Base-by-base conservation (phyloP, 129 eudicot genomes). In the Solidago caesia region DNA sequence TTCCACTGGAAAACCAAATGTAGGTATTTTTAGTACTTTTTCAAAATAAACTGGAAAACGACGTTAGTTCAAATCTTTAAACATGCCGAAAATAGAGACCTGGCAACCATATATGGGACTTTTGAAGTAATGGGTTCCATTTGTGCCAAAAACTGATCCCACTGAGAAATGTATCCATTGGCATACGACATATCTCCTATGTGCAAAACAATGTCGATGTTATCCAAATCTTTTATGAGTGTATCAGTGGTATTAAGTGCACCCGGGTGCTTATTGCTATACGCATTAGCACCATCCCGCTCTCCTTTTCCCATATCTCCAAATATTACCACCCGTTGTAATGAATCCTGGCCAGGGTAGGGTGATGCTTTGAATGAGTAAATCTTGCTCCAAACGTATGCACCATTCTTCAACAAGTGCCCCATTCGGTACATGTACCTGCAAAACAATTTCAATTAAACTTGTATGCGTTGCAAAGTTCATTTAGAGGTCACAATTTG, bases 281-380 rank as follows among this genome's bases (percentile, higher is more conserved):
- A 88, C 58, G 87, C 97, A 25, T 88, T 91, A 16, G 97, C 85
- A 0, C 97, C 97, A 76, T 91, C 97, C 7, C 91, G 84, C 71
- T 91, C 97, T 33, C 85, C 96, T 89, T 91, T 91, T 15, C 97
- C 97, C 97, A 88, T 88, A 67, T 91, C 97, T 26, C 91, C 94
- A 71, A 88, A 88, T 46, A 91, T 80, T 53, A 91, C 46, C 1
- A 91, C 88, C 4, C 89, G 88, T 72, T 88, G 97, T 67, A 86
- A 73, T 10, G 97, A 88, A 75, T 86, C 84, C n/a, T 91, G 95
- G 8, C 97, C 95, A 0, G 88, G 97, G 74, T 77, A 91, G 6
- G 97, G 97, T n/a, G 97, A 85, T 47, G 97, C 84, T 72, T 67
- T 86, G 61, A 91, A 91, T 4, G 87, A 70, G 64, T 91, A 80